A percentile compares a stretch with the other conserved stretches of the same genome.
phyloP scores from a whole-genome alignment of 768 basidiomycete genomes.

The Hygrocybe punicea region DNA sequence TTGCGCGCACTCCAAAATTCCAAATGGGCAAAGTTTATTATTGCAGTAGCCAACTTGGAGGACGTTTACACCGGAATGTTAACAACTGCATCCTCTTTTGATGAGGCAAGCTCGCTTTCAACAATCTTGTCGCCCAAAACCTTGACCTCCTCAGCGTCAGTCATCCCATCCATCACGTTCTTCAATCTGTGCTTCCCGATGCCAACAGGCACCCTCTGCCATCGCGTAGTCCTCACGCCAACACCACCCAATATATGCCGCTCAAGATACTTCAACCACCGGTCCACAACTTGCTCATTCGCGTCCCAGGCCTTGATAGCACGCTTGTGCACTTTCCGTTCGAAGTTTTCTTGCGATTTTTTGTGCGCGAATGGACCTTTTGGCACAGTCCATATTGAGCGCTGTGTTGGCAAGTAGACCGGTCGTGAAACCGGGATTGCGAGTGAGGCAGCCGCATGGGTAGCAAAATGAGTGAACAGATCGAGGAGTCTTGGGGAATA shows the following conservation, averaged over 20 bases:
- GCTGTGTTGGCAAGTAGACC: constrained; percentile 65
- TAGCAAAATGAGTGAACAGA: constrained; percentile 79
- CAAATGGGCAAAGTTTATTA: too few relatives aligned
- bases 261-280: constrained; percentile 77
- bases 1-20: too few relatives aligned
- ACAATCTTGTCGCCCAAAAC: constrained; percentile 43
- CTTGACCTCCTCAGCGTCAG: constrained; percentile 33
- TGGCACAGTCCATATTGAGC: constrained; percentile 80
- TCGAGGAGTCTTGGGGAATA: constrained; percentile 64
- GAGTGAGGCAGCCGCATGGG: constrained; percentile 81
- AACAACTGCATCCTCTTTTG: constrained; percentile 7
- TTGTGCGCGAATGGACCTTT: constrained; percentile 89
- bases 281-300: constrained; percentile 68
- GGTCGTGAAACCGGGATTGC: constrained; percentile 72
- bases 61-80: too few relatives aligned
- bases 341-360: constrained; percentile 94
- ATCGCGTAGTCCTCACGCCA: constrained; percentile 76
- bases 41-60: too few relatives aligned
- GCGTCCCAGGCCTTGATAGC: constrained; percentile 91
- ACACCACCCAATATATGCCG: constrained; percentile 79
- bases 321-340: constrained; percentile 77
- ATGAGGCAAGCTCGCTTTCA: constrained; percentile 28
- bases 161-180: constrained; percentile 24
- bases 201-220: constrained; percentile 63
- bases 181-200: constrained; percentile 34